Evolutionary conservation across 139 green algal genomes (phyloP).

Genomic region (Picochlorum sp.): DNA sequence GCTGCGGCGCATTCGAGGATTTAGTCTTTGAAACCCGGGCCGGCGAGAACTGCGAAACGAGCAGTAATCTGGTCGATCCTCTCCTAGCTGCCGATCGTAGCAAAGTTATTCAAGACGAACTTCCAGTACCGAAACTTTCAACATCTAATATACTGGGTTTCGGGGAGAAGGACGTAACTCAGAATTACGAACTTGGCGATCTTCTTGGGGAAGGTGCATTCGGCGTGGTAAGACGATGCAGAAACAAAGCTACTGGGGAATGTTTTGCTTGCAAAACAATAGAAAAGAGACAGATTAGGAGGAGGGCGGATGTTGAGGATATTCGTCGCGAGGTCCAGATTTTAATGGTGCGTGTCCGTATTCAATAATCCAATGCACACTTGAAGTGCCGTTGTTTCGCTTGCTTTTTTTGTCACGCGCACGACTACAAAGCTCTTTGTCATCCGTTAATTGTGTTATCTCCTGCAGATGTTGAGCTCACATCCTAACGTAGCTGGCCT

Average conservation of each 20-base stretch:
- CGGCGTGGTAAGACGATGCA: constrained; percentile 18
- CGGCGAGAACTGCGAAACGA: neutral
- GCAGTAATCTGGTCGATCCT: neutral
- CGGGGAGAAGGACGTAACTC: constrained; percentile 7
- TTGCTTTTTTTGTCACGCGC: neutral
- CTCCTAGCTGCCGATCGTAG: too few relatives aligned
- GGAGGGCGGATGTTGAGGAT: constrained; percentile 70
- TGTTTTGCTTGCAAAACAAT: constrained; percentile 18
- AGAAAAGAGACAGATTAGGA: constrained; percentile 40
- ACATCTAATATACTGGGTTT: constrained; percentile 10
- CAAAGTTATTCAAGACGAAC: too few relatives aligned
- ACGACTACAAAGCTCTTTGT: neutral
- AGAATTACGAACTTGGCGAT: constrained; percentile 9
- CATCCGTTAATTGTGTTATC: neutral
- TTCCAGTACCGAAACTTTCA: too few relatives aligned
- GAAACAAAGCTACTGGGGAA: constrained; percentile 8
- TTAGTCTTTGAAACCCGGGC: neutral
- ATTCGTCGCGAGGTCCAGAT: constrained; percentile 57
- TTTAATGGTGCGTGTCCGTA: neutral
- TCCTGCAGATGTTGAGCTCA: constrained; percentile 9
- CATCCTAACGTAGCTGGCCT: constrained; percentile 32
- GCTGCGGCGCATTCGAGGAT: neutral
- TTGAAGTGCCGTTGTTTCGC: neutral
- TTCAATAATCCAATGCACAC: too few relatives aligned
- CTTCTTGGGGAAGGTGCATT: constrained; percentile 17